Conservation (phyloP, 768 basidiomycete genomes). For the Suillus clintonianus region DNA sequence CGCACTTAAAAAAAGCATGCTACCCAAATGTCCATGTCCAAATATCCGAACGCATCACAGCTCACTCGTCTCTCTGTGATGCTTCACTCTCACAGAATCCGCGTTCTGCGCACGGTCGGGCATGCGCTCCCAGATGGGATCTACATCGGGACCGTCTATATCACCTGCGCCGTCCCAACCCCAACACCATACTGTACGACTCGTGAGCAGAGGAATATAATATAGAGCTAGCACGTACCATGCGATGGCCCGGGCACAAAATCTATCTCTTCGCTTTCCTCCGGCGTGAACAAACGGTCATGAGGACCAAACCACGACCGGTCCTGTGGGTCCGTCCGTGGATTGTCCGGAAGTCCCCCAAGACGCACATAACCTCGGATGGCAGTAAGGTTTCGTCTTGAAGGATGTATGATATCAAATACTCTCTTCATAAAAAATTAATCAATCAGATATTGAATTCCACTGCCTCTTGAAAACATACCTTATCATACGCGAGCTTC, state of each 20-base stretch:
- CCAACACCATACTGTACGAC: slow-evolving; percentile 91
- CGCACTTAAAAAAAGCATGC: neutral
- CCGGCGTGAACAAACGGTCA: slow-evolving; percentile 88
- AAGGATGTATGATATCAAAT: slow-evolving; percentile 92
- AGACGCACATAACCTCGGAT: slow-evolving; percentile 92
- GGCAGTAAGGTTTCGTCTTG: slow-evolving; percentile 88
- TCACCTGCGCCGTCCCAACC: slow-evolving; percentile 99
- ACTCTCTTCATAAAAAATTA: slow-evolving; percentile 63
- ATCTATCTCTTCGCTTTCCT: slow-evolving; percentile 76
- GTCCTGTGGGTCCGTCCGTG: slow-evolving; percentile 95
- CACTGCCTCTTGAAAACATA: slow-evolving; percentile 33
- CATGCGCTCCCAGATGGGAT: slow-evolving; percentile 94
- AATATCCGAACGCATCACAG: slow-evolving; percentile 12
- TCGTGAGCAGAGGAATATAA: neutral
- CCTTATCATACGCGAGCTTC: slow-evolving; percentile 92
- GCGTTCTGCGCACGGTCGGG: slow-evolving; percentile 58
- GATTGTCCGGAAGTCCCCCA: slow-evolving; percentile 97
- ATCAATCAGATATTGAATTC: slow-evolving; percentile 5
- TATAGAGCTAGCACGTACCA: slow-evolving; percentile 47
- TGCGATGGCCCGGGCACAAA: slow-evolving; percentile 84
- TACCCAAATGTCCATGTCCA: neutral
- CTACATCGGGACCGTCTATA: slow-evolving; percentile 95
- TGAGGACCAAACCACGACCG: slow-evolving; percentile 98
- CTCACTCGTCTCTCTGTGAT: slow-evolving; percentile 50
- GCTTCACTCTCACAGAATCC: slow-evolving; percentile 69